phyloP scores from a whole-genome alignment of 2,329 filamentous ascomycete species.

The Zarea fungicola region DNA sequence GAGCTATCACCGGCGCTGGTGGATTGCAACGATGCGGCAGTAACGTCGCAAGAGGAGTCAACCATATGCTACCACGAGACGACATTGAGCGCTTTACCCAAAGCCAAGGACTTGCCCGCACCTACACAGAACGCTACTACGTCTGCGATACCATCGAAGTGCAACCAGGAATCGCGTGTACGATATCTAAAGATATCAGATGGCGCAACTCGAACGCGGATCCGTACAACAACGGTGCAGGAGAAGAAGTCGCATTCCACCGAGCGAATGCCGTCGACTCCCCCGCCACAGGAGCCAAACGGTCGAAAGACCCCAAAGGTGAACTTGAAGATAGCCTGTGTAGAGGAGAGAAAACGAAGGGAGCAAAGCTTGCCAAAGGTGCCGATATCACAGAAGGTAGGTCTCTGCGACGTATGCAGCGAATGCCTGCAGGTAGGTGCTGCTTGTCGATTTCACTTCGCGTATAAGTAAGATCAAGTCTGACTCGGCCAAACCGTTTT shows the following conservation, averaged over 20 bases:
- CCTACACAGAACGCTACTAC: constrained; percentile 2
- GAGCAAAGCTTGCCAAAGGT: neutral
- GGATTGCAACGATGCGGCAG: neutral
- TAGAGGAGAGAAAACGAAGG: neutral
- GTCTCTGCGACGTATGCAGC: neutral
- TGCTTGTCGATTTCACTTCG: neutral
- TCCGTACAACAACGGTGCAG: neutral
- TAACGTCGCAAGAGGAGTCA: neutral
- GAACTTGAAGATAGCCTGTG: neutral
- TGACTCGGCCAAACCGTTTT: neutral
- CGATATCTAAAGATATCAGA: neutral
- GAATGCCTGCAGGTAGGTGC: neutral
- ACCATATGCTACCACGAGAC: neutral
- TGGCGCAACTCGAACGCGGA: neutral
- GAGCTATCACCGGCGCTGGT: neutral
- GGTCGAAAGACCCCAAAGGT: neutral
- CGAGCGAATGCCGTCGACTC: neutral
- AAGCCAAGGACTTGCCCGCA: neutral
- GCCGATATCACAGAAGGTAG: neutral
- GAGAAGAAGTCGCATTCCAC: neutral
- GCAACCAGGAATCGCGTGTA: neutral
- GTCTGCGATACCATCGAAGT: neutral
- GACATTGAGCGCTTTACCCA: neutral
- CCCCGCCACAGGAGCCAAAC: neutral
- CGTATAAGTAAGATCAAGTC: neutral